Conservation (phyloP, 2,329 filamentous ascomycete genomes). For the Fusarium pilosicola region DNA sequence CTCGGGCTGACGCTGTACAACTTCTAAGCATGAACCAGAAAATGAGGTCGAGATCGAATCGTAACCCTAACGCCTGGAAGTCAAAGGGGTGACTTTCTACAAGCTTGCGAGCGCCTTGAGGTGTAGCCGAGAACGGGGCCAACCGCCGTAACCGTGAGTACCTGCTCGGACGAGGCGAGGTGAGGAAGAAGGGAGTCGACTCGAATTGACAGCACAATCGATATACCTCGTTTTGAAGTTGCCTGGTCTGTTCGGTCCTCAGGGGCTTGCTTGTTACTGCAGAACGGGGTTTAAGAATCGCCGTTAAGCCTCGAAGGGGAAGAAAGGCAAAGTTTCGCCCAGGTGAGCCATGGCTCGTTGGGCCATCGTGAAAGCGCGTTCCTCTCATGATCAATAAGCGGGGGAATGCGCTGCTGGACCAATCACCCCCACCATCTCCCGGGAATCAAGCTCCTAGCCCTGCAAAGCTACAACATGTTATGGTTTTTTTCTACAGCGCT, state of each 20-base stretch:
- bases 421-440: conserved; percentile 45
- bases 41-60: conserved; percentile 4
- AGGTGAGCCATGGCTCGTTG: conserved; percentile 36
- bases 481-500: conserved; percentile 15
- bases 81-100: conserved; percentile 2
- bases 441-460: conserved; percentile 38
- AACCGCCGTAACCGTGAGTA: conserved; percentile 30
- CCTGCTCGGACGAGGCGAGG: conserved; percentile 14
- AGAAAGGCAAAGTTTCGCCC: conserved; percentile 42
- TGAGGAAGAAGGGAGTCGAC: background rate
- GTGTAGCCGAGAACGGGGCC: conserved; percentile 25
- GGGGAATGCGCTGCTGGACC: conserved; percentile 43
- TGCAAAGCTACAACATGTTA: conserved; percentile 36
- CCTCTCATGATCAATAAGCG: conserved; percentile 54
- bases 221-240: background rate
- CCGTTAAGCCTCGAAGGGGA: conserved; percentile 40
- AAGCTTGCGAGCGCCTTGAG: conserved; percentile 16
- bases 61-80: conserved; percentile 15
- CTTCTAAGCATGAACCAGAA: conserved; percentile 13
- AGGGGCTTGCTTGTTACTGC: conserved; percentile 9
- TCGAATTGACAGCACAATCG: conserved; percentile 14
- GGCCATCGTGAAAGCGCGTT: conserved; percentile 40
- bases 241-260: background rate
- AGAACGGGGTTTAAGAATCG: conserved; percentile 26
- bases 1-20: conserved; percentile 41